These are phyloP conservation scores for Helichrysum umbraculigerum DNA, from an alignment of 129 eudicot species.

Conservation along the genomic window DNA sequence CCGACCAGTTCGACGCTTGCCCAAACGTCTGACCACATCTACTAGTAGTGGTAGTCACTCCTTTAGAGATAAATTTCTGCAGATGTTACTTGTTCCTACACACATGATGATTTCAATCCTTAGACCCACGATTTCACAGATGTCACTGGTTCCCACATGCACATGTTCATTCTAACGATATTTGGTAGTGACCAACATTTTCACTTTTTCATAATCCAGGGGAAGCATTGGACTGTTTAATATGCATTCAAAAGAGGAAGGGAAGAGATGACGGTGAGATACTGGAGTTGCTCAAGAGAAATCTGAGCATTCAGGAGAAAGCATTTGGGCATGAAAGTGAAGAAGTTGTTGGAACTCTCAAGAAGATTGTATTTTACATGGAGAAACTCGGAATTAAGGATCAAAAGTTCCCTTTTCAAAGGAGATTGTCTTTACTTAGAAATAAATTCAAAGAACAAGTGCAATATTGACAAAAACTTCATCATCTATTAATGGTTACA, in stretches of 20 bases:
- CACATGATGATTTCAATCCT: not conserved
- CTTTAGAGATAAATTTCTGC: not conserved
- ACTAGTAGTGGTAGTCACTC: not conserved
- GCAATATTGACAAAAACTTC: conserved; percentile 19
- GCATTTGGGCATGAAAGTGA: conserved; percentile 73
- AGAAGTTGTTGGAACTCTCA: conserved; percentile 70
- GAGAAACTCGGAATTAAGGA: conserved; percentile 67
- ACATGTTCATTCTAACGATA: not conserved
- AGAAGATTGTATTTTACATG: conserved; percentile 67
- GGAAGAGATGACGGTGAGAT: conserved; percentile 58
- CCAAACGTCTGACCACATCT: not conserved
- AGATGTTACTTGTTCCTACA: not conserved
- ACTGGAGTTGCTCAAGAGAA: conserved; percentile 64
- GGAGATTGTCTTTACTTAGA: conserved; percentile 63
- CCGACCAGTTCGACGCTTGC: not conserved
- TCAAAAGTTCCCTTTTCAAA: conserved; percentile 62
- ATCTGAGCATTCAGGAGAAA: conserved; percentile 74
- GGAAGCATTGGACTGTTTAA: conserved; percentile 94
- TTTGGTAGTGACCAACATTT: not conserved
- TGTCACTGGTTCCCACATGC: not conserved
- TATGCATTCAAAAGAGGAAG: conserved; percentile 65
- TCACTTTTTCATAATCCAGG: conserved; percentile 45
- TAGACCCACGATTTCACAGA: not conserved
- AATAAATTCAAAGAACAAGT: conserved; percentile 51
- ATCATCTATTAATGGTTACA: no score